A percentile compares a stretch with the other conserved stretches of the same genome.
Conservation (phyloP, 2,329 filamentous ascomycete genomes). For the Xylaria sp. region DNA sequence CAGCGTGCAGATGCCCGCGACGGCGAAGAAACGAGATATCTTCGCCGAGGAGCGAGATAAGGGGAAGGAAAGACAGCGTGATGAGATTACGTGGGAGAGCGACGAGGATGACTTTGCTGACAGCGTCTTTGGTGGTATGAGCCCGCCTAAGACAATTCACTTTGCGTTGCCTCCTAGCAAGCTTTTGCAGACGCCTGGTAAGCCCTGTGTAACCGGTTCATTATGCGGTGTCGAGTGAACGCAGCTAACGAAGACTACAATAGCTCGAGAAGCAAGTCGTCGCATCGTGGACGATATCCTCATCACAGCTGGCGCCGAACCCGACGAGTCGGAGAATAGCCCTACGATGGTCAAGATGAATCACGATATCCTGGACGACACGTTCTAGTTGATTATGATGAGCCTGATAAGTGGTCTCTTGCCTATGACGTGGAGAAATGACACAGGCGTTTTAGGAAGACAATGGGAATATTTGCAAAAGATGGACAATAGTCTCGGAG, state of each 20-base stretch:
- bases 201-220: conserved; percentile 41
- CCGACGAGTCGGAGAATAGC: conserved; percentile 68
- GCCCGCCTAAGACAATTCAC: conserved; percentile 92
- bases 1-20: conserved; percentile 82
- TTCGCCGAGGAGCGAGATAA: conserved; percentile 50
- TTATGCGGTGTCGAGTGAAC: background rate
- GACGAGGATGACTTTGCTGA: conserved; percentile 72
- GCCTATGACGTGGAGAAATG: background rate
- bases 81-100: conserved; percentile 78
- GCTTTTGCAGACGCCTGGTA: conserved; percentile 82
- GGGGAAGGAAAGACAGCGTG: conserved; percentile 46
- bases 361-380: conserved; percentile 69
- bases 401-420: background rate
- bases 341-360: conserved; percentile 74
- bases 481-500: background rate
- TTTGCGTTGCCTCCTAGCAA: conserved; percentile 82
- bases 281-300: conserved; percentile 84
- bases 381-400: conserved; percentile 57
- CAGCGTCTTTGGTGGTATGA: conserved; percentile 75
- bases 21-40: conserved; percentile 61
- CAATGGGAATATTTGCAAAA: background rate
- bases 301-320: conserved; percentile 75
- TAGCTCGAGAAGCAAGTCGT: conserved; percentile 81
- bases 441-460: background rate
- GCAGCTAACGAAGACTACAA: conserved; percentile 21